These are phyloP conservation scores for Trichoderma sp. DNA, from an alignment of 2,329 filamentous ascomycete species.

Conservation along the genomic window DNA sequence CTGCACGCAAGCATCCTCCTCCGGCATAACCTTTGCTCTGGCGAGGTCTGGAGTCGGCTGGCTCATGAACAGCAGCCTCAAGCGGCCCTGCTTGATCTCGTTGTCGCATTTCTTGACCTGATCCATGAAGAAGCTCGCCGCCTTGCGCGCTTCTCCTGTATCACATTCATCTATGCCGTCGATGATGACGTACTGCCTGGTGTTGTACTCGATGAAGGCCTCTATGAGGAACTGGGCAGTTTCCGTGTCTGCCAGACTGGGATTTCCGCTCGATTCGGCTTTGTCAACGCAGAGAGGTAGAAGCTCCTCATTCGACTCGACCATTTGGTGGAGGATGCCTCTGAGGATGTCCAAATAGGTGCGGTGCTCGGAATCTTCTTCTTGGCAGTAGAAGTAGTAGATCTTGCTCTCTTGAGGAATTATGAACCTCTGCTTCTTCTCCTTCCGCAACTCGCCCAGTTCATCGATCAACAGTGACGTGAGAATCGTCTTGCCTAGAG, in stretches of 20 bases:
- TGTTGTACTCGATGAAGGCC: slow-evolving; percentile 10
- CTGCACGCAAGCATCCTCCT: not conserved
- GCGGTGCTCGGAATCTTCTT: slow-evolving; percentile 11
- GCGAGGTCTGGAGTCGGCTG: not conserved
- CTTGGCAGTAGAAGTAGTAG: slow-evolving; percentile 19
- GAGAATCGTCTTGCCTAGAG: slow-evolving; percentile 1
- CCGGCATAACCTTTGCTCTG: not conserved
- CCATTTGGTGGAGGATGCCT: slow-evolving; percentile 18
- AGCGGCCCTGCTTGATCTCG: slow-evolving; percentile 2
- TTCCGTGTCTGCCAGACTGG: not conserved
- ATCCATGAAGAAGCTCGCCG: slow-evolving; percentile 1
- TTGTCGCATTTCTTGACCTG: slow-evolving; percentile 6
- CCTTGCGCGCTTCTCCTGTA: not conserved
- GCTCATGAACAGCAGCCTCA: slow-evolving; percentile 15
- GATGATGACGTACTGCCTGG: slow-evolving; percentile 9
- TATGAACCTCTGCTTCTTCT: not conserved
- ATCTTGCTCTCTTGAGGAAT: not conserved
- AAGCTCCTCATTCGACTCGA: slow-evolving; percentile 1
- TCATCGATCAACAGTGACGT: slow-evolving; percentile 3
- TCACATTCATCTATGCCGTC: slow-evolving; percentile 18
- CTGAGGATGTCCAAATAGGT: slow-evolving; percentile 3
- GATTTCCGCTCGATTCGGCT: not conserved
- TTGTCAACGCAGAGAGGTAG: slow-evolving; percentile 7
- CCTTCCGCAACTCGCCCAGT: not conserved
- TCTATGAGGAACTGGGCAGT: slow-evolving; percentile 1